Base-by-base conservation (phyloP, 306 rosid genomes). In the Malus asiatica region DNA sequence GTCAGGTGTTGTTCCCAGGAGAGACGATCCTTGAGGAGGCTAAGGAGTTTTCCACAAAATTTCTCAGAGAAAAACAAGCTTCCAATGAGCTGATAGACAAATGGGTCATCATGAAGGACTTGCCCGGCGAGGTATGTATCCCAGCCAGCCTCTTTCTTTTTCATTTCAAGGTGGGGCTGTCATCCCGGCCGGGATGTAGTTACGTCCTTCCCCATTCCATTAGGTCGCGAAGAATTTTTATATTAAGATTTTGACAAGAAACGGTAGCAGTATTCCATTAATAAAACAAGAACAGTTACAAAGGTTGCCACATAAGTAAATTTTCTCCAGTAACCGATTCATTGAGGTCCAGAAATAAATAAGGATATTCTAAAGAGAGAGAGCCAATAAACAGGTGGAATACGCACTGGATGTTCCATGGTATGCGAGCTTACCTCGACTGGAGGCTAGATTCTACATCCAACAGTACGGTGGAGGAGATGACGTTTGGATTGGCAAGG, bases 401-500 rank as follows among this genome's bases (percentile, higher is more conserved):
- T 92, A 86, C 20, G 89, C 97, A 4, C 80, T 95, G 35, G 91
- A 95, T 20, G 82, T 95, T 77, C 97, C 98, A 55, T 92, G 92
- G 92, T 83, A 89, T 73, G 95, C 96, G 46, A 95, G 83, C 73
- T 79, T 95, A 16, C 86, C 90, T 70, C 87, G 96, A 27, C 79
- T 95, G 4, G 97, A 95, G 87, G 82, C 97, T 22, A 88, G 94
- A 84, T 83, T 89, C 59, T 92, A 86, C 77, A 81, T 95, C 3
- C 84, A 92, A 71, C 98, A 94, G 11, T 94, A 94, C 46, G 98
- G 97, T n/a, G 98, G 89, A 13, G 83, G 83, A 33, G 77, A 66
- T 74, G 98, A 94, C 53, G 89, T 88, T 1, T 95, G 98, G 97
- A 95, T 95, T 20, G 98, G 97, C 58, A 95, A 95, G 83, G 88